These are phyloP conservation scores for Umbelopsis sp. DNA, from an alignment of 192 early-diverging fungal genomes.

Conservation along the genomic window DNA sequence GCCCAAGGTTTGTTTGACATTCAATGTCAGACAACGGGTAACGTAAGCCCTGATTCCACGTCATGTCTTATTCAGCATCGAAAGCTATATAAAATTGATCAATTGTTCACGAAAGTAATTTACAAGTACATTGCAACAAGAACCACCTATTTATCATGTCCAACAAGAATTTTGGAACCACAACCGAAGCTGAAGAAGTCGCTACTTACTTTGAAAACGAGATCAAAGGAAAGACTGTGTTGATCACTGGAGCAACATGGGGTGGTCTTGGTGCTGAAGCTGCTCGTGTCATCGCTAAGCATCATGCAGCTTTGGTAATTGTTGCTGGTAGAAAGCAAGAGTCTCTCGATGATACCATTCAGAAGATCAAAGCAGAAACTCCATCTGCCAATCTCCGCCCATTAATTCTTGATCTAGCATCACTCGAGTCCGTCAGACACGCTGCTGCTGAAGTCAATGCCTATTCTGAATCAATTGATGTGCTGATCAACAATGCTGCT, in stretches of 20 bases:
- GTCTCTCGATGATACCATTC: conserved; percentile 9
- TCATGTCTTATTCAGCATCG: no score
- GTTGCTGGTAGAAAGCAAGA: conserved; percentile 24
- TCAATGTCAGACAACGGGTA: no score
- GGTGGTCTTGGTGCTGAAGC: conserved; percentile 2
- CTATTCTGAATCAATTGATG: conserved; percentile 14
- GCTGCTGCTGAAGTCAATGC: conserved; percentile 6
- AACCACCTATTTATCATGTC: background rate
- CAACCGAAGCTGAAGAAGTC: background rate
- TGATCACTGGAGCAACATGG: background rate
- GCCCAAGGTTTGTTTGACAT: no score
- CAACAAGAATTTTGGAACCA: background rate
- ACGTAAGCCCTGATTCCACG: no score
- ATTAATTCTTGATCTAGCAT: conserved; percentile 29
- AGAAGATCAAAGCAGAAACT: conserved; percentile 26
- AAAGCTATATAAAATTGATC: no score
- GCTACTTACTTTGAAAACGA: background rate
- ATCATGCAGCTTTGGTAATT: background rate
- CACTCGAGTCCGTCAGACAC: conserved; percentile 38
- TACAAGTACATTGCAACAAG: no score
- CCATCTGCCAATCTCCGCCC: conserved; percentile 20
- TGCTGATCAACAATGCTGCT: conserved; percentile 3
- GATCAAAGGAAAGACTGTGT: background rate
- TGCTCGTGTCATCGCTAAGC: background rate
- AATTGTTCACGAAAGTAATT: no score